Percentiles rank a stretch among this genome's conserved stretches.
phyloP scores from a whole-genome alignment of 73 alveolate species.

The Urostyla sp. region DNA sequence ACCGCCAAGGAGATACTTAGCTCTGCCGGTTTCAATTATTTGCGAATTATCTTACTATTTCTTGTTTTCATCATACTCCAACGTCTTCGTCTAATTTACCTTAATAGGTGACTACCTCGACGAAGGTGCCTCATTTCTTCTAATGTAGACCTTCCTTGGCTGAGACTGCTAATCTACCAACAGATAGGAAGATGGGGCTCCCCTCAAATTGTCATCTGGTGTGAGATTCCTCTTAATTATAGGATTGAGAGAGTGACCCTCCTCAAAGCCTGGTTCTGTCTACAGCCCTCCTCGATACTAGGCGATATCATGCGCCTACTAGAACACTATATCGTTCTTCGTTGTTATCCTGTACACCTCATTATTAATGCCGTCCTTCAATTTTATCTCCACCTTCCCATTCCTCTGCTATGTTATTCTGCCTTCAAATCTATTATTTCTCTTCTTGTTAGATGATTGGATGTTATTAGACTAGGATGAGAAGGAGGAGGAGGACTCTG shows the following conservation, averaged over 20 bases:
- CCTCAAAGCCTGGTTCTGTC: not conserved
- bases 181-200: slow-evolving; percentile 4
- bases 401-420: too few relatives aligned
- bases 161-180: slow-evolving; percentile 38
- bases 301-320: slow-evolving; percentile 19
- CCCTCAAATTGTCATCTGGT: slow-evolving; percentile 54
- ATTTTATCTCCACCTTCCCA: too few relatives aligned
- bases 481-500: too few relatives aligned
- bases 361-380: slow-evolving; percentile 7
- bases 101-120: not conserved
- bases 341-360: slow-evolving; percentile 30
- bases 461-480: too few relatives aligned
- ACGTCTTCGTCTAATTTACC: not conserved
- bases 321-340: slow-evolving; percentile 30
- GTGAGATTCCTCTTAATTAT: slow-evolving; percentile 38
- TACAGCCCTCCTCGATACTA: slow-evolving; percentile 22
- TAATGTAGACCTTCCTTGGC: slow-evolving; percentile 41
- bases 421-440: too few relatives aligned
- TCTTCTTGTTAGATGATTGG: too few relatives aligned
- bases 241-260: slow-evolving; percentile 2
- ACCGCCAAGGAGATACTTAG: slow-evolving; percentile 10
- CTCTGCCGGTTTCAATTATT: not conserved
- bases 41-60: not conserved
- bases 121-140: slow-evolving; percentile 29
- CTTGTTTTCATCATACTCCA: slow-evolving; percentile 18